Evolutionary conservation across 257 asterid genomes (phyloP).

Genomic region (Primulina tabacum): DNA sequence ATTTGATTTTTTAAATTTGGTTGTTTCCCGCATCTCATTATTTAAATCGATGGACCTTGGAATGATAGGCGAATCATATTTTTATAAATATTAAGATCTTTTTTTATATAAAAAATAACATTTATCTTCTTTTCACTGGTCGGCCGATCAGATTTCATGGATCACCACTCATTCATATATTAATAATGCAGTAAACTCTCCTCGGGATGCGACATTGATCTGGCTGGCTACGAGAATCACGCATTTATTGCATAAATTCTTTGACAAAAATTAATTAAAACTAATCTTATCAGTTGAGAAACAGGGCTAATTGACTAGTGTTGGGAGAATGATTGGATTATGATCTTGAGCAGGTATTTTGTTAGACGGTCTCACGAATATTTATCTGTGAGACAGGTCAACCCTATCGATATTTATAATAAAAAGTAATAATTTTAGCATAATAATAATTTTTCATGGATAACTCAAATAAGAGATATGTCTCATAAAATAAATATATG

Average conservation of each 20-base stretch:
- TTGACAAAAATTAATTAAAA: background rate
- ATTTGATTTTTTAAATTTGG: background rate
- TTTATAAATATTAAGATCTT: no score
- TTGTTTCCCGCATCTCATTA: background rate
- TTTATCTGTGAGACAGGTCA: no score
- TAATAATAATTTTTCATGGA: no score
- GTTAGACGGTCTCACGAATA: no score
- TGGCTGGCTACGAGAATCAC: background rate
- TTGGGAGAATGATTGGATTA: no score
- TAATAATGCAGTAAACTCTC: background rate
- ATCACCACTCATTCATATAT: background rate
- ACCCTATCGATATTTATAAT: no score
- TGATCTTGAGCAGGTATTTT: no score
- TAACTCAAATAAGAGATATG: no score
- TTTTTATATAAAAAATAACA: no score
- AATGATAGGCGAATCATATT: background rate
- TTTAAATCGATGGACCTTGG: background rate
- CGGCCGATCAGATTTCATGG: background rate
- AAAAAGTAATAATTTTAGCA: no score
- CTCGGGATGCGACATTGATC: background rate
- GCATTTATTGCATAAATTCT: background rate
- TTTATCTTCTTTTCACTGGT: background rate
- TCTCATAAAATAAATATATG: no score
- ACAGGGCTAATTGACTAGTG: no score
- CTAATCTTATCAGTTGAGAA: background rate